A percentile compares a stretch with the other conserved stretches of the same genome.
These are phyloP conservation scores for Solanum hybrid DNA, from an alignment of 305 asterid genomes.

Conservation along the genomic window DNA sequence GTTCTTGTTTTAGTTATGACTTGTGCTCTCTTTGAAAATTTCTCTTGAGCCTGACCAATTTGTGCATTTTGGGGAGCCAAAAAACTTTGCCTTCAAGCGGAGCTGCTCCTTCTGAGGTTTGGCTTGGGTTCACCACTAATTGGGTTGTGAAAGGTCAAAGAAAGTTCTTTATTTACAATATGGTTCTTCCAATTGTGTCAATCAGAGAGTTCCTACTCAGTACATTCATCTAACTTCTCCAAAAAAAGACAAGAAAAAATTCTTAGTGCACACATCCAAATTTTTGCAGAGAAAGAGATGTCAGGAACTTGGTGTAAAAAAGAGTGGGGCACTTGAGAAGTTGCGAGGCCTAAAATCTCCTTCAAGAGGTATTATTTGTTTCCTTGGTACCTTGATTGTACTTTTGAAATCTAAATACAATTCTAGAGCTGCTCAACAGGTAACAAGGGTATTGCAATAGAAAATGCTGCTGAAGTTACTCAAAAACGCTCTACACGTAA, in stretches of 20 bases:
- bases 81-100: not conserved
- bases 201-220: not conserved
- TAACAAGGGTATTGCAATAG: slow-evolving; percentile 22
- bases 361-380: slow-evolving; percentile 22
- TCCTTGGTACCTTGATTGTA: not conserved
- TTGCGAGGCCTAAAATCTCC: slow-evolving; percentile 15
- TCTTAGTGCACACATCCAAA: not conserved
- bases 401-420: slow-evolving; percentile 10
- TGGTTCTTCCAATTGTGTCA: not conserved
- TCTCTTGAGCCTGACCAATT: not conserved
- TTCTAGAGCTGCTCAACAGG: slow-evolving; percentile 25
- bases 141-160: not conserved
- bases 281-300: slow-evolving; percentile 42
- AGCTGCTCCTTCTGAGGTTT: not conserved
- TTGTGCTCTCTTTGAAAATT: not conserved
- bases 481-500: slow-evolving; percentile 16
- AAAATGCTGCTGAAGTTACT: slow-evolving; percentile 24
- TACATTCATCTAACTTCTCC: not conserved
- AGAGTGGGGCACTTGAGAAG: slow-evolving; percentile 11
- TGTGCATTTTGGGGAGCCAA: not conserved
- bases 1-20: not conserved
- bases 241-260: not conserved
- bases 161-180: not conserved
- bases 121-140: not conserved
- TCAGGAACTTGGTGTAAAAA: slow-evolving; percentile 22